Conservation (phyloP, 2,329 filamentous ascomycete genomes). For the Diaporthe sp. region DNA sequence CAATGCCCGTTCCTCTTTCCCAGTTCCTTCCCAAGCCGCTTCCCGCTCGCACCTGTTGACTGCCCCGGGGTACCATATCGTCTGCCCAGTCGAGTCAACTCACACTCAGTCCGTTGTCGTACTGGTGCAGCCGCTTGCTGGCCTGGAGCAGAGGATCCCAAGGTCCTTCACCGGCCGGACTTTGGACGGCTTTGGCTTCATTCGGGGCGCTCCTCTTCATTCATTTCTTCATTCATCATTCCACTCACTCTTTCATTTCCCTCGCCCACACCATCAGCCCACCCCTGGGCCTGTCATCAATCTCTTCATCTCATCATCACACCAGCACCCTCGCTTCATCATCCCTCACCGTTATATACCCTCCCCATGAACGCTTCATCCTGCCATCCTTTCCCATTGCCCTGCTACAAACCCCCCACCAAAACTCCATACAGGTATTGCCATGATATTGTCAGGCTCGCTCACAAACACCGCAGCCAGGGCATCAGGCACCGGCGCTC, state of each 20-base stretch:
- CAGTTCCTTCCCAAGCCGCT: background rate
- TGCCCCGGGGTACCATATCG: background rate
- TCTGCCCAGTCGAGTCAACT: background rate
- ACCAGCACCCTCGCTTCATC: slow-evolving; percentile 16
- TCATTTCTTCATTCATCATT: slow-evolving; percentile 7
- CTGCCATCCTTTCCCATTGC: slow-evolving; percentile 16
- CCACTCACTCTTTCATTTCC: slow-evolving; percentile 15
- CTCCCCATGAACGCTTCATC: slow-evolving; percentile 24
- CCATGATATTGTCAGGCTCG: background rate
- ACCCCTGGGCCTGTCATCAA: slow-evolving; percentile 10
- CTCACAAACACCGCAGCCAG: background rate
- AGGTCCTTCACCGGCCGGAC: slow-evolving; percentile 9
- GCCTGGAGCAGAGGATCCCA: slow-evolving; percentile 17
- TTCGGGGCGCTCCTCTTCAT: background rate
- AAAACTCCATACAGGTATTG: slow-evolving; percentile 11
- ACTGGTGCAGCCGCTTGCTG: background rate
- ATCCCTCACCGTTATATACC: slow-evolving; percentile 25
- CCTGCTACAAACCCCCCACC: background rate
- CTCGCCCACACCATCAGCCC: slow-evolving; percentile 24
- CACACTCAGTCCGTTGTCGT: background rate
- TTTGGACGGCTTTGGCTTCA: slow-evolving; percentile 24
- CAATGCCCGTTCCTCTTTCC: slow-evolving; percentile 9
- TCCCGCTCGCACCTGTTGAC: background rate
- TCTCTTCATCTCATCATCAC: slow-evolving; percentile 23
- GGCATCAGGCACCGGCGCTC: background rate